Conservation (phyloP, 768 basidiomycete species). For the Tylopilus felleus region DNA sequence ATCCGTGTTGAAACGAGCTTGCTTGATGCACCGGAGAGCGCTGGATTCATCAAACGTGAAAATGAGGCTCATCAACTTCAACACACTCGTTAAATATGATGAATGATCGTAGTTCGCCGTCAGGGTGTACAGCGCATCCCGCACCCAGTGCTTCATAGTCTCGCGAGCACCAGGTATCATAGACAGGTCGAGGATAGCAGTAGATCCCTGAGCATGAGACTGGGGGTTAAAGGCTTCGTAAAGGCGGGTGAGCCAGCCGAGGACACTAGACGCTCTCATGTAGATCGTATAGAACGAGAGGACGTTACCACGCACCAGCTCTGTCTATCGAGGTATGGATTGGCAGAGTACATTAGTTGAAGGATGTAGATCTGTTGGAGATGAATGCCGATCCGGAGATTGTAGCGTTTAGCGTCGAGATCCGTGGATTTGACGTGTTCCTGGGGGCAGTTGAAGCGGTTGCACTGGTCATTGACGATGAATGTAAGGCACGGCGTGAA, state of each 20-base stretch:
- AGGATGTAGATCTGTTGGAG: too few species aligned
- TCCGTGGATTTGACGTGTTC: slow-evolving; percentile 33
- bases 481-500: slow-evolving; percentile 40
- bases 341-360: too few species aligned
- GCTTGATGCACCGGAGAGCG: slow-evolving; percentile 35
- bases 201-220: slow-evolving; percentile 44
- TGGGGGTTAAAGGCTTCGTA: slow-evolving; percentile 53
- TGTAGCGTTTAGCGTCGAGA: slow-evolving; percentile 22
- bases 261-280: background rate
- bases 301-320: too few species aligned
- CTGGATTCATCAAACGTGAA: slow-evolving; percentile 37
- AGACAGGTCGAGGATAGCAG: slow-evolving; percentile 32
- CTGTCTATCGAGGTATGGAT: too few species aligned
- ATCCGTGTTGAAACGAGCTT: slow-evolving; percentile 28
- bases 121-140: slow-evolving; percentile 41
- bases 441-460: slow-evolving; percentile 31
- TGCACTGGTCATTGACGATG: slow-evolving; percentile 33
- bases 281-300: background rate
- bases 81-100: slow-evolving; percentile 34
- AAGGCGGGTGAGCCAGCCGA: slow-evolving; percentile 39
- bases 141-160: slow-evolving; percentile 45
- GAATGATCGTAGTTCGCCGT: background rate
- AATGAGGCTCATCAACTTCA: slow-evolving; percentile 37
- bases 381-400: too few species aligned
- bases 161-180: slow-evolving; percentile 39